phyloP scores from a whole-genome alignment of 164 flowering plant genomes.

The Pachysandra terminalis region DNA sequence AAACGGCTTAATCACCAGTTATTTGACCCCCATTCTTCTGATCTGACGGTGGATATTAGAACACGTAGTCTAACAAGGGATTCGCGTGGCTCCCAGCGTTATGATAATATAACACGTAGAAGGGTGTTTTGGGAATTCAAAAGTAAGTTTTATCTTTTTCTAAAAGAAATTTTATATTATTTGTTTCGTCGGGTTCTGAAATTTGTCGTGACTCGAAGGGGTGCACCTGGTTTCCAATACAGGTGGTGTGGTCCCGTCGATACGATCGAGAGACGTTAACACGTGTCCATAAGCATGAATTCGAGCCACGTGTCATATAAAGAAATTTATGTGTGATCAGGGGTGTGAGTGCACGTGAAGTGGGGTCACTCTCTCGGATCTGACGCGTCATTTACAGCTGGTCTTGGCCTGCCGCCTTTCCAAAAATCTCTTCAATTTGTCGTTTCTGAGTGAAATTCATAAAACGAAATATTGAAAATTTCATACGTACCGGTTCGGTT shows the following conservation, averaged over 20 bases:
- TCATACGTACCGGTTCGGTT: no score
- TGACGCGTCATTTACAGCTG: background rate
- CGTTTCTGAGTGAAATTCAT: no score
- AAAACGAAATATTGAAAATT: no score
- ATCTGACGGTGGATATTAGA: no score
- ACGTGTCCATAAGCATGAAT: background rate
- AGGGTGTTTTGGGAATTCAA: background rate
- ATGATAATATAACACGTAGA: no score
- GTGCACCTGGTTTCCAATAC: slow-evolving; percentile 14
- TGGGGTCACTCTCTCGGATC: slow-evolving; percentile 17
- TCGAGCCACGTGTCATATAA: slow-evolving; percentile 1
- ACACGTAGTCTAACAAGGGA: no score
- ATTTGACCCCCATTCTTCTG: no score
- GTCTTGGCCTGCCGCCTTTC: background rate
- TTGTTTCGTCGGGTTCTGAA: background rate
- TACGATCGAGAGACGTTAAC: slow-evolving; percentile 5
- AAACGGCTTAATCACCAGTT: no score
- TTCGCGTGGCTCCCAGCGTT: no score
- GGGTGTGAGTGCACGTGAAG: slow-evolving; percentile 19
- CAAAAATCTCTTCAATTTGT: background rate
- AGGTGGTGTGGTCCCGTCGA: slow-evolving; percentile 24
- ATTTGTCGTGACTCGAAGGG: slow-evolving; percentile 9
- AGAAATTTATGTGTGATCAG: background rate
- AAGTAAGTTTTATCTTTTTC: no score
- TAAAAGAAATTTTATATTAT: no score